Conservation (phyloP, 495 filamentous ascomycete species). For the Physcia stellaris region DNA sequence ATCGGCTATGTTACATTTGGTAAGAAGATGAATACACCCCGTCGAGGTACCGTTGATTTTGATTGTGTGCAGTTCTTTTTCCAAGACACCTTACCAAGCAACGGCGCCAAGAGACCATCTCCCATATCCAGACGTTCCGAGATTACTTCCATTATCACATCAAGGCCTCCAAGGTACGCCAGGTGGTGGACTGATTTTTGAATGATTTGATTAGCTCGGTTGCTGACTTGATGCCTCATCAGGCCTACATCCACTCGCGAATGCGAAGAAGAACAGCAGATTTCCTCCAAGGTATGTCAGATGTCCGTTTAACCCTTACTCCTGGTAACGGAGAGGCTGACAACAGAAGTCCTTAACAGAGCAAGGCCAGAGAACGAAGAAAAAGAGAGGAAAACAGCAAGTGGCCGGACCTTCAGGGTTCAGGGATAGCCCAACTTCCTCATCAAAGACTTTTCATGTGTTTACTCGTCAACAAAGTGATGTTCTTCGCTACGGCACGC, state of each 20-base stretch:
- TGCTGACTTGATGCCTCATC: conserved; percentile 1
- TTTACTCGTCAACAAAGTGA: too few species aligned
- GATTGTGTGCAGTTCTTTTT: conserved; percentile 60
- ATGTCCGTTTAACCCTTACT: background rate
- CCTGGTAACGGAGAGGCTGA: conserved; percentile 17
- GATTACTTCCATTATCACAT: conserved; percentile 99
- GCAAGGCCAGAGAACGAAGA: conserved; percentile 90
- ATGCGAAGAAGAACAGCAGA: conserved; percentile 96
- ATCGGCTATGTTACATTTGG: conserved; percentile 97
- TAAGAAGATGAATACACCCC: conserved; percentile 29
- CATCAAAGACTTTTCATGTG: too few species aligned
- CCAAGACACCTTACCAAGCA: conserved; percentile 84
- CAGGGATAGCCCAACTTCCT: too few species aligned
- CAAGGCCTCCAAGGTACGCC: conserved; percentile 80
- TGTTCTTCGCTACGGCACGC: too few species aligned
- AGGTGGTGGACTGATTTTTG: background rate
- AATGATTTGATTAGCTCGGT: too few species aligned
- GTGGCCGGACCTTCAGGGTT: conserved; percentile 84
- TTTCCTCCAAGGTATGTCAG: conserved; percentile 73
- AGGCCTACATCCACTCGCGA: conserved; percentile 92
- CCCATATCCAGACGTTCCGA: conserved; percentile 98
- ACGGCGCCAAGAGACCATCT: conserved; percentile 85
- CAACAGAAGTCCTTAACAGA: conserved; percentile 60
- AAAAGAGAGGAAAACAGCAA: conserved; percentile 96
- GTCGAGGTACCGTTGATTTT: conserved; percentile 4